Percentiles rank a stretch among this genome's conserved stretches.
Conservation (phyloP, 2,329 filamentous ascomycete species). For the Emmonsia crescens region DNA sequence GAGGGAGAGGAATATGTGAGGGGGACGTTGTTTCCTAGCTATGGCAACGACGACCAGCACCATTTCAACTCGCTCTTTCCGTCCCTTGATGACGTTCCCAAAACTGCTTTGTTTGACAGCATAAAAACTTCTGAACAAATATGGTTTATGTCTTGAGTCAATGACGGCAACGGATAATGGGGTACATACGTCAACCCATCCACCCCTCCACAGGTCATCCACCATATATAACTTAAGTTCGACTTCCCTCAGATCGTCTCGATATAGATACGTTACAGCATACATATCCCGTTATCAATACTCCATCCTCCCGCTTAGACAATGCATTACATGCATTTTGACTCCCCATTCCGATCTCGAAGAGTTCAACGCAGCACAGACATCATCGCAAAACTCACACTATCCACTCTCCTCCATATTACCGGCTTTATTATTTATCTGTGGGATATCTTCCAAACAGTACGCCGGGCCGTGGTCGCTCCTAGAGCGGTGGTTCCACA, state of each 20-base stretch:
- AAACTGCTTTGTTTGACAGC: background rate
- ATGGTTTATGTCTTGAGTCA: no score
- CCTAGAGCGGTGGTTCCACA: background rate
- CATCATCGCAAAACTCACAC: background rate
- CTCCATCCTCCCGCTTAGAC: background rate
- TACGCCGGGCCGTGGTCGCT: background rate
- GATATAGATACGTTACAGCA: background rate
- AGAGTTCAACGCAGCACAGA: background rate
- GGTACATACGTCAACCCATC: no score
- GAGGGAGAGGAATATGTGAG: no score
- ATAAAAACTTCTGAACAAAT: no score
- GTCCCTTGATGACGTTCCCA: background rate
- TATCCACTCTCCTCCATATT: background rate
- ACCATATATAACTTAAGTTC: no score
- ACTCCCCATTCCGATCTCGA: background rate
- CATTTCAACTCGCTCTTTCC: background rate
- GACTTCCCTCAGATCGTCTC: background rate
- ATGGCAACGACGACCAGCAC: background rate
- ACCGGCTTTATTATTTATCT: background rate
- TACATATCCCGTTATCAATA: background rate
- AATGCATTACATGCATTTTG: background rate
- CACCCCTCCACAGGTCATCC: no score
- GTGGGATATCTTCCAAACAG: background rate
- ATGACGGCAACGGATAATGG: no score
- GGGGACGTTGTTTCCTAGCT: no score